phyloP scores from a whole-genome alignment of 768 basidiomycete species.

The Calocybe gangraenosa region DNA sequence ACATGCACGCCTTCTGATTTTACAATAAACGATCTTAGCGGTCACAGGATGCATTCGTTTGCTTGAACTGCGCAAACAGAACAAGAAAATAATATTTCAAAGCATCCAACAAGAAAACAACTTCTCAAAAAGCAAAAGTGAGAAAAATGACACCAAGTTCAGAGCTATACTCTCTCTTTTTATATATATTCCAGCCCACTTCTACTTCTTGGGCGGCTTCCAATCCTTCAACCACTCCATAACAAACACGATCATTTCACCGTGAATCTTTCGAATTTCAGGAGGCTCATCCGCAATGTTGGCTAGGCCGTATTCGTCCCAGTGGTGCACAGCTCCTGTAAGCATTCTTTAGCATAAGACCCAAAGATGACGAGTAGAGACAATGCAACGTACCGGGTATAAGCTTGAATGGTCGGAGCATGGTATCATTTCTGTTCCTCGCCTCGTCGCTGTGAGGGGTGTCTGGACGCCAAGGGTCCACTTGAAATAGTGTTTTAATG shows the following conservation, averaged over 20 bases:
- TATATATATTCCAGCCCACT: too few species aligned
- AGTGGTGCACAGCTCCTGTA: constrained; percentile 73
- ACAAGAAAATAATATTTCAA: too few species aligned
- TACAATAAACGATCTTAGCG: too few species aligned
- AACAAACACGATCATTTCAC: constrained; percentile 78
- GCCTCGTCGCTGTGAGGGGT: constrained; percentile 76
- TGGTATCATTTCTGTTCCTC: constrained; percentile 61
- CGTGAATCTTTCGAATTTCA: constrained; percentile 78
- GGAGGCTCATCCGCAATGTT: constrained; percentile 62
- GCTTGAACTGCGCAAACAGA: too few species aligned
- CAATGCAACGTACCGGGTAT: constrained; percentile 56
- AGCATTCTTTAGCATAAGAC: too few species aligned
- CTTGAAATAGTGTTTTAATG: constrained; percentile 27
- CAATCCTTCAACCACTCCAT: constrained; percentile 62
- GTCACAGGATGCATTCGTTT: too few species aligned
- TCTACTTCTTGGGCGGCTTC: constrained; percentile 24
- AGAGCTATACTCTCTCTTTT: background rate
- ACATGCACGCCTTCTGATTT: too few species aligned
- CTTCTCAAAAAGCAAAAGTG: too few species aligned
- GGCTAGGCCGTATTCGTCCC: constrained; percentile 69
- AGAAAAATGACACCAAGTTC: too few species aligned
- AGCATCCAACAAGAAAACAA: too few species aligned
- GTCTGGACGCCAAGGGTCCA: constrained; percentile 88
- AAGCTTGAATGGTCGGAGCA: constrained; percentile 76
- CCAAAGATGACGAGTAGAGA: background rate